A percentile compares a stretch with the other conserved stretches of the same genome.
Conservation (phyloP, 1,139 yeast species). For the Taiozyma sp. region DNA sequence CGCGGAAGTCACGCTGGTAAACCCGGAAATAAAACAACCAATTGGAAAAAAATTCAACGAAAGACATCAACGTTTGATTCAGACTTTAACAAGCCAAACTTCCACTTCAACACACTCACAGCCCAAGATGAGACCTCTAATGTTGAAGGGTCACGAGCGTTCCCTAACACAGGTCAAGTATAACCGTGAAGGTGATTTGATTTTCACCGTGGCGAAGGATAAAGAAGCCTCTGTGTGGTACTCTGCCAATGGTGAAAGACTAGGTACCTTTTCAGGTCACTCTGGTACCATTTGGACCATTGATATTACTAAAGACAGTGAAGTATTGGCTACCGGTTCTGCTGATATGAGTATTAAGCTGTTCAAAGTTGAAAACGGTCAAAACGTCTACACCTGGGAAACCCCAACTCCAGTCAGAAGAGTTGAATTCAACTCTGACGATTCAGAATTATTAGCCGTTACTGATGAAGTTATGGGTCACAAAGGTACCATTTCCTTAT, state of each 20-base stretch:
- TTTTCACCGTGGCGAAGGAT: conserved; percentile 92
- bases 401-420: conserved; percentile 84
- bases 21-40: neutral
- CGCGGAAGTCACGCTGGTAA: neutral
- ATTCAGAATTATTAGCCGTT: conserved; percentile 63
- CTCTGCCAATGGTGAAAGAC: conserved; percentile 91
- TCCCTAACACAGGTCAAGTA: conserved; percentile 87
- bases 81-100: neutral
- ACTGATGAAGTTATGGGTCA: conserved; percentile 94
- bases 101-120: neutral
- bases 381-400: conserved; percentile 68
- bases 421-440: conserved; percentile 80
- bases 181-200: conserved; percentile 91
- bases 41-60: neutral
- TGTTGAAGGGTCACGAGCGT: conserved; percentile 78
- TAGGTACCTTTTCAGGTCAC: conserved; percentile 90
- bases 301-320: conserved; percentile 70
- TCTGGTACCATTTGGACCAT: conserved; percentile 95
- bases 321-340: conserved; percentile 78
- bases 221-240: conserved; percentile 88
- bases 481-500: conserved; percentile 70
- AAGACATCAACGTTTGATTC: neutral
- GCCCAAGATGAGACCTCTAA: conserved; percentile 44
- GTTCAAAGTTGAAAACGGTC: conserved; percentile 82
- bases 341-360: conserved; percentile 84